Evolutionary conservation across 805 yeast genomes (phyloP).

Genomic region (Cyberlindnera veronae): DNA sequence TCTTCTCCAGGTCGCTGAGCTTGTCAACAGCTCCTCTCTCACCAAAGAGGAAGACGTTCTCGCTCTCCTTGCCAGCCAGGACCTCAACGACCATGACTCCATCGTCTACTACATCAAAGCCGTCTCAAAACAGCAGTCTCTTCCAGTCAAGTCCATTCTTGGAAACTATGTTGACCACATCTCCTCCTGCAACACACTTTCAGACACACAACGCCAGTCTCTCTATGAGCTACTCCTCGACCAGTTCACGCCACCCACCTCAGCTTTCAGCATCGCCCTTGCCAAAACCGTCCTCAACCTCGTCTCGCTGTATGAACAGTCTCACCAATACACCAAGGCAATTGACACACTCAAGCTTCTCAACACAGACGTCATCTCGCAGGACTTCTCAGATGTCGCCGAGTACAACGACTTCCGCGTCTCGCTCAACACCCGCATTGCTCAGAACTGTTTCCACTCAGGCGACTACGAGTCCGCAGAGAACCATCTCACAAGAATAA

Average conservation of each 20-base stretch:
- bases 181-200: background rate
- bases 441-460: conserved; percentile 13
- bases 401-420: conserved; percentile 17
- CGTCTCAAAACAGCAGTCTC: conserved; percentile 20
- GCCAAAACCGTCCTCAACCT: conserved; percentile 14
- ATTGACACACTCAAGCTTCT: conserved; percentile 11
- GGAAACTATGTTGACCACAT: conserved; percentile 9
- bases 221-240: conserved; percentile 12
- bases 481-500: conserved; percentile 20
- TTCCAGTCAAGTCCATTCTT: conserved; percentile 20
- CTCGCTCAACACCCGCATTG: conserved; percentile 18
- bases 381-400: conserved; percentile 14
- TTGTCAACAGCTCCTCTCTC: conserved; percentile 12
- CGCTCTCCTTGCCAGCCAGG: conserved; percentile 3
- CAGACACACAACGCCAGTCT: background rate
- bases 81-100: conserved; percentile 5
- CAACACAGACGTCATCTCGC: conserved; percentile 16
- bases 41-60: conserved; percentile 19
- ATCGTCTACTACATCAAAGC: conserved; percentile 13
- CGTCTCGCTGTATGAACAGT: conserved; percentile 12
- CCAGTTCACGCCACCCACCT: conserved; percentile 23
- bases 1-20: conserved; percentile 11
- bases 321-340: conserved; percentile 5
- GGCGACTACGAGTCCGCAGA: conserved; percentile 21
- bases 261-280: conserved; percentile 11